Evolutionary conservation across 768 basidiomycete genomes (phyloP), one percentile per base, ranked within the genome.

Genomic region (Rhodotorula diobovata): DNA sequence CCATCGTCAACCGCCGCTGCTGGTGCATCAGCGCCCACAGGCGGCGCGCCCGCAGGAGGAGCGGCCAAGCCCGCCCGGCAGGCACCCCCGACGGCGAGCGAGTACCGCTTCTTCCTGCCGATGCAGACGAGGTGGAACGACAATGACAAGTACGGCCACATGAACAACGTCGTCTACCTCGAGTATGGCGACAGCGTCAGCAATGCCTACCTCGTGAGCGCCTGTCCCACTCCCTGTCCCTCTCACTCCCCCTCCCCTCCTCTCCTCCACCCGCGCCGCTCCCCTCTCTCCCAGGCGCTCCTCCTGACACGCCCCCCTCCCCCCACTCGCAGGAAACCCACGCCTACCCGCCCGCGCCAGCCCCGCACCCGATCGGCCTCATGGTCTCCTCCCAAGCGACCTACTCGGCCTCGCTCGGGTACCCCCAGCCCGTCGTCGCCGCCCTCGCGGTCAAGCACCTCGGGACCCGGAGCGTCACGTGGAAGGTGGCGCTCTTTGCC

Each of bases 101-200:
- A 45, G 16, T 66, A 39, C 65, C 45, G 54, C 25, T 46, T 12
- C 55, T 23, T 50, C 48, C 21, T 43, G 6, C 61, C 53, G 3
- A 48, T 61, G 20, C 60, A 61, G 43, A 48, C 60, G 1, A 7
- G 60, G 1, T 71, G 64, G 64, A 12, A 10, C 23, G 70, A 71
- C 61, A 71, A 71, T 41, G 70, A 71, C 41, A 15, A 43, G 59
- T 71, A 71, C 61, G 46, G 43, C 2, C 70, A 71, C 41, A 21
- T 66, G 46, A 71, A 71, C 50, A 71, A 71, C 37, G 61, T 53
- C 25, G n/a, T 48, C 15, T 69, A 69, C 57, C n/a, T 25, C 2
- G 57, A 53, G 4, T 68, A 68, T 56, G 63, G 63, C 34, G 67
- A 68, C 55, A 51, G 46, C 3, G 37, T 68, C 35, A 63, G 56